Conservation (phyloP, 2,329 filamentous ascomycete genomes). For the Cladobotryum protrusum region DNA sequence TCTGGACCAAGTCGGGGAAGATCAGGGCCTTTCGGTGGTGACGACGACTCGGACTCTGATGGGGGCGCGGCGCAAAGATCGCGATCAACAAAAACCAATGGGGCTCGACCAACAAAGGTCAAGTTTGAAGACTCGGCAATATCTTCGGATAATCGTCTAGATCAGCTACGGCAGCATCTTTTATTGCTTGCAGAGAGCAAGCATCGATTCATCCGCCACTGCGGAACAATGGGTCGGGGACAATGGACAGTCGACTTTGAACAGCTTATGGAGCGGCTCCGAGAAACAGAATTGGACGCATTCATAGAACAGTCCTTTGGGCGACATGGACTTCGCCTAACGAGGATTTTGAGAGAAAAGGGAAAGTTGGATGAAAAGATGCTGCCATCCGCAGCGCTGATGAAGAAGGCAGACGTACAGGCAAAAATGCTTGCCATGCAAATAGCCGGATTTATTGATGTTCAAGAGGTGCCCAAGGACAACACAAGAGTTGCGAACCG, state of each 20-base stretch:
- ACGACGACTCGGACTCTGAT: slow-evolving; percentile 33
- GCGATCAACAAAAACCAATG: slow-evolving; percentile 28
- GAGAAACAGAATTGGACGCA: slow-evolving; percentile 73
- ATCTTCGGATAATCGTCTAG: slow-evolving; percentile 41
- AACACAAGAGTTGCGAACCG: slow-evolving; percentile 72
- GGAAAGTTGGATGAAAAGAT: slow-evolving; percentile 95
- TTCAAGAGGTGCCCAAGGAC: slow-evolving; percentile 91
- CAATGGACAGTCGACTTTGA: slow-evolving; percentile 82
- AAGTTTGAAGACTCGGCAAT: slow-evolving; percentile 45
- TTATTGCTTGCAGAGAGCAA: slow-evolving; percentile 64
- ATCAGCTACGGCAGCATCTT: slow-evolving; percentile 66
- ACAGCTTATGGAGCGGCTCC: slow-evolving; percentile 62
- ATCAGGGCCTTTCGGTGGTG: slow-evolving; percentile 14
- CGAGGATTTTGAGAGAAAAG: slow-evolving; percentile 76
- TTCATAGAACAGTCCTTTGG: slow-evolving; percentile 75
- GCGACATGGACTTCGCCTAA: slow-evolving; percentile 69
- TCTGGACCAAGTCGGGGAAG: slow-evolving; percentile 20
- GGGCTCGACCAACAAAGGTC: slow-evolving; percentile 36
- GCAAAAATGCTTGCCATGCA: slow-evolving; percentile 81
- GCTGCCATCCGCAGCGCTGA: slow-evolving; percentile 70
- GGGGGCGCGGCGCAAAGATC: slow-evolving; percentile 15
- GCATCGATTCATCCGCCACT: slow-evolving; percentile 61
- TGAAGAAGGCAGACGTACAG: slow-evolving; percentile 80
- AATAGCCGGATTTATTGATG: slow-evolving; percentile 76
- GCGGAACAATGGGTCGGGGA: slow-evolving; percentile 55